Evolutionary conservation across 495 filamentous ascomycete species (phyloP).

Genomic region (Cercophora scortea): DNA sequence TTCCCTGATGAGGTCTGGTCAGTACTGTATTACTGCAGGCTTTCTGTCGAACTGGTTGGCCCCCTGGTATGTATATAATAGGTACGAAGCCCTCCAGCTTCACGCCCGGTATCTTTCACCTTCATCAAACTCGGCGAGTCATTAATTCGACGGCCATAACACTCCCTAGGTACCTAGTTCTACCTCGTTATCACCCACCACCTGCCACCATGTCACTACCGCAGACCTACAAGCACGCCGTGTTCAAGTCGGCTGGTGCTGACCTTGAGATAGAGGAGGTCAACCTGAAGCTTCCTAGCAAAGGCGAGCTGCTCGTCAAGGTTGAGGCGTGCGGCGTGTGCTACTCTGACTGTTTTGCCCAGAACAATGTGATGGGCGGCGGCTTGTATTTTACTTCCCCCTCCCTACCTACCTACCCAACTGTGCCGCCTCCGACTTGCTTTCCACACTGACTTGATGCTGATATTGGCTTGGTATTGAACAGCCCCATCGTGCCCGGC

Average conservation of each 20-base stretch:
- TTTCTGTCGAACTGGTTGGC: too few species aligned
- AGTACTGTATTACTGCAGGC: too few species aligned
- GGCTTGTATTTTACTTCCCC: conserved; percentile 20
- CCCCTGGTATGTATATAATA: too few species aligned
- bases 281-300: conserved; percentile 53
- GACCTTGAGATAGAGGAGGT: conserved; percentile 9
- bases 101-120: too few species aligned
- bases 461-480: not conserved
- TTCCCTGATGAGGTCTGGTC: too few species aligned
- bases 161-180: too few species aligned
- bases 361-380: conserved; percentile 66
- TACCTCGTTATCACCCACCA: not conserved
- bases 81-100: too few species aligned
- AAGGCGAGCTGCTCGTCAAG: conserved; percentile 64
- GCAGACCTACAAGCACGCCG: conserved; percentile 7
- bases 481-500: conserved; percentile 34
- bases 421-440: too few species aligned
- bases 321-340: conserved; percentile 64
- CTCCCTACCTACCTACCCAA: not conserved
- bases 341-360: conserved; percentile 68
- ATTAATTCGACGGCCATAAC: too few species aligned
- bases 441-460: not conserved
- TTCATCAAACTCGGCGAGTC: too few species aligned
- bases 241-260: conserved; percentile 1
- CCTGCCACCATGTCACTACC: not conserved